Evolutionary conservation across 2,329 filamentous ascomycete genomes (phyloP).

Genomic region (Aschersonia sp.): DNA sequence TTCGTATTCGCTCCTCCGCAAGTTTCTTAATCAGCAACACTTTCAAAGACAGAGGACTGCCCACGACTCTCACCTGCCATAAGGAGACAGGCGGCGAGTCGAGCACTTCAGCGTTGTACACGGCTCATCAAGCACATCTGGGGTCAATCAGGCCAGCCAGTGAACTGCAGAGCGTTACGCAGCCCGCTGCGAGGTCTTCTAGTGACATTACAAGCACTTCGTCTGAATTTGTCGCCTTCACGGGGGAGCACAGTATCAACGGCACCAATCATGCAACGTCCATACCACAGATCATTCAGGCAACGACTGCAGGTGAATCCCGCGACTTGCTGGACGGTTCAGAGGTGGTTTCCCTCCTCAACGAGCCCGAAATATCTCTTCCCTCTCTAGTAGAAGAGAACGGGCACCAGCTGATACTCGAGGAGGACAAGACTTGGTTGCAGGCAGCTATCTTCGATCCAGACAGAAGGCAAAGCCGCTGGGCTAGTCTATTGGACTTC

Average conservation of each 20-base stretch:
- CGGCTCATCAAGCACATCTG: background rate
- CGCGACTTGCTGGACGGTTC: constrained; percentile 16
- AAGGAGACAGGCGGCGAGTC: constrained; percentile 6
- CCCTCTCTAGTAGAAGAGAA: constrained; percentile 8
- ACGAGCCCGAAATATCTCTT: constrained; percentile 9
- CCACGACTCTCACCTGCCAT: background rate
- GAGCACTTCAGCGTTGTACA: constrained; percentile 1
- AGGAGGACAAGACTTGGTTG: constrained; percentile 17
- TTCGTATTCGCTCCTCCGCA: background rate
- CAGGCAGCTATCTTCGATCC: constrained; percentile 22
- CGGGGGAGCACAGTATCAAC: background rate
- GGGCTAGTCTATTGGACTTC: constrained; percentile 36
- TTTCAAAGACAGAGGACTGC: background rate
- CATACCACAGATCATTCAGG: background rate
- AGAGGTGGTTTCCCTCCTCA: constrained; percentile 22
- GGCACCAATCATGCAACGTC: background rate
- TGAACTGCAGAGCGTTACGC: background rate
- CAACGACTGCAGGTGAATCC: constrained; percentile 6
- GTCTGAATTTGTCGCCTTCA: background rate
- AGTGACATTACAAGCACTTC: background rate
- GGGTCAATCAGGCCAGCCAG: background rate
- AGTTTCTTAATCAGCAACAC: background rate
- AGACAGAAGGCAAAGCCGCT: constrained; percentile 9
- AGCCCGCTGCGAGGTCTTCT: background rate
- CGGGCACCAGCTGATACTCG: constrained; percentile 9